Conservation (phyloP, 306 rosid species). For the Erythrophleum fordii region DNA sequence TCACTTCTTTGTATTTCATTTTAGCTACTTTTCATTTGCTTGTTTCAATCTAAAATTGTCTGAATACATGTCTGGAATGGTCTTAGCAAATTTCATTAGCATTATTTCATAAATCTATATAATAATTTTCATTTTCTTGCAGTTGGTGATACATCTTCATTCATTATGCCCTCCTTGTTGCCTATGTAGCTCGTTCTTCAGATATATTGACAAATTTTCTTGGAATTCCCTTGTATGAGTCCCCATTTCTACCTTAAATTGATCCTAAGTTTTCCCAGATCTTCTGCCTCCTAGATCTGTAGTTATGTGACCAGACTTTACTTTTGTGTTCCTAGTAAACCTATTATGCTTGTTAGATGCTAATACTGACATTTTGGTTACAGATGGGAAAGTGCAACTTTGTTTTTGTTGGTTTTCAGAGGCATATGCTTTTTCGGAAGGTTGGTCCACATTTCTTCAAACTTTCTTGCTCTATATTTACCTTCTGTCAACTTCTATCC, state of each 20-base stretch:
- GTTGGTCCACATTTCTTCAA: constrained; percentile 50
- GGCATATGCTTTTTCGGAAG: constrained; percentile 83
- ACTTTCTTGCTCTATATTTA: neutral
- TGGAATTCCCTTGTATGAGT: constrained; percentile 65
- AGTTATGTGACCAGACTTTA: constrained; percentile 7
- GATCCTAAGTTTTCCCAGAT: neutral
- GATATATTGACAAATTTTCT: constrained; percentile 75
- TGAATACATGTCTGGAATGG: neutral
- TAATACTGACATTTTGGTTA: constrained; percentile 58
- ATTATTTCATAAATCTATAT: constrained; percentile 18
- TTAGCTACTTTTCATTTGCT: neutral
- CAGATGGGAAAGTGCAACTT: constrained; percentile 90
- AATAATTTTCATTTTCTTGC: constrained; percentile 50
- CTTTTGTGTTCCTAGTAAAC: constrained; percentile 31
- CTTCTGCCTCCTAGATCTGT: constrained; percentile 23
- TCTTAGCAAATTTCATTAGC: neutral
- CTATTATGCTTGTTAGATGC: constrained; percentile 43
- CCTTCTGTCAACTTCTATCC: constrained; percentile 17
- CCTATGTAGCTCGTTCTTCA: constrained; percentile 76
- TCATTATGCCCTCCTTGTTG: constrained; percentile 83
- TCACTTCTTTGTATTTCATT: neutral
- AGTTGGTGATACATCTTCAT: constrained; percentile 89
- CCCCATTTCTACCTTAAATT: constrained; percentile 29
- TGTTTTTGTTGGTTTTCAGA: constrained; percentile 73
- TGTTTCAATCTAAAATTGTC: neutral